These are phyloP conservation scores for Dictyophora rubrovolvata DNA, from an alignment of 768 basidiomycete species.

Conservation along the genomic window DNA sequence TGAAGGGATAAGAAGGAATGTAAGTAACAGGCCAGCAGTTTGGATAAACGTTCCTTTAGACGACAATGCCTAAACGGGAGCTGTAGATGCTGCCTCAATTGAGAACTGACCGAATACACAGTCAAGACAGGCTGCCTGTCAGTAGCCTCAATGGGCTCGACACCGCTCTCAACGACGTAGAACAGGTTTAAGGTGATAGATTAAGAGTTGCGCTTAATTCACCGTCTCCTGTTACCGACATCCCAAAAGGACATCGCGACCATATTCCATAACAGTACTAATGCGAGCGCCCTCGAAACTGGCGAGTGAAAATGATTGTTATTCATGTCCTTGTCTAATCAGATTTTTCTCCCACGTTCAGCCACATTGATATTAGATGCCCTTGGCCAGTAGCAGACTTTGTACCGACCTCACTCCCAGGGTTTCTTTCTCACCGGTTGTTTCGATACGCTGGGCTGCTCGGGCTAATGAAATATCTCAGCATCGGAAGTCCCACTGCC, in stretches of 20 bases:
- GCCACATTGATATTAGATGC: background rate
- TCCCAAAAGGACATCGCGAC: background rate
- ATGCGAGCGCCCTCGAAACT: background rate
- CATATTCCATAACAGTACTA: background rate
- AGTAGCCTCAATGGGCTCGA: background rate
- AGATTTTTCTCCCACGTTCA: background rate
- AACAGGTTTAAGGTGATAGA: background rate
- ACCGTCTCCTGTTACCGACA: background rate
- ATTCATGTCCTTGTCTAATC: background rate
- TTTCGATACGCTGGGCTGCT: slow-evolving; percentile 45
- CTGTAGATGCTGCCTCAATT: background rate
- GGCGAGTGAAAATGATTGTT: background rate
- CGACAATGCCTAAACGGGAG: background rate
- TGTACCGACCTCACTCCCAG: slow-evolving; percentile 39
- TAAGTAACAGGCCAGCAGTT: background rate
- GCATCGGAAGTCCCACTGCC: background rate
- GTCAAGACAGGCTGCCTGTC: background rate
- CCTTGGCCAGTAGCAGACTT: background rate
- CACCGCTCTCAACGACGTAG: background rate
- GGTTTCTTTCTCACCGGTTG: slow-evolving; percentile 49
- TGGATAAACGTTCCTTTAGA: background rate
- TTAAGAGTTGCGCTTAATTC: background rate
- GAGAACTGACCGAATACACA: background rate
- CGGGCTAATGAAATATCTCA: slow-evolving; percentile 29
- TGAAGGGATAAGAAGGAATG: background rate